These are phyloP conservation scores for Escovopsis weberi DNA, from an alignment of 2,329 filamentous ascomycete genomes.

Conservation along the genomic window DNA sequence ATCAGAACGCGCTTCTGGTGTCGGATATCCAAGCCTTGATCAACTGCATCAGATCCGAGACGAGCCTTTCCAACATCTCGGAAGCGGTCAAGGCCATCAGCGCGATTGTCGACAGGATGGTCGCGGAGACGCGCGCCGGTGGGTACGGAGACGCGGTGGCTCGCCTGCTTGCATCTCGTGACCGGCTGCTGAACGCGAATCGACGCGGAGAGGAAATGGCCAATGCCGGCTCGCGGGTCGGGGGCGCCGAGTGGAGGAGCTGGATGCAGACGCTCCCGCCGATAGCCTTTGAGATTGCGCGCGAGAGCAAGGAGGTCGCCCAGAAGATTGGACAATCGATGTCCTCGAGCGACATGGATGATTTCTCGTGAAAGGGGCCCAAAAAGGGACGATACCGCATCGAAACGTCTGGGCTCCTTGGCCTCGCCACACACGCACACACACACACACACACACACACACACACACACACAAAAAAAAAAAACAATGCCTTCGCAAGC, in stretches of 20 bases:
- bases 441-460: too few species aligned
- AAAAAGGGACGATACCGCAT: too few species aligned
- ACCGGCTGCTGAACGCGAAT: constrained; percentile 49
- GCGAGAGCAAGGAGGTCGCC: constrained; percentile 61
- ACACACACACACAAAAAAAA: constrained; percentile 5
- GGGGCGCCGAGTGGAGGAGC: constrained; percentile 42
- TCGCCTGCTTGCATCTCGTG: constrained; percentile 47
- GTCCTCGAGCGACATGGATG: constrained; percentile 21
- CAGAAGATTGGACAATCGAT: constrained; percentile 27
- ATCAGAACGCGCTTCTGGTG: constrained; percentile 66
- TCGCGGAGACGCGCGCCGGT: constrained; percentile 46
- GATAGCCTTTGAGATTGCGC: constrained; percentile 74
- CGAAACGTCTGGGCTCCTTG: too few species aligned
- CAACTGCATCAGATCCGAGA: constrained; percentile 51
- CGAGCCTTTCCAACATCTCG: constrained; percentile 48
- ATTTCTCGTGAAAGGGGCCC: constrained; percentile 26
- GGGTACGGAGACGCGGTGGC: constrained; percentile 37
- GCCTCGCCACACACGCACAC: too few species aligned
- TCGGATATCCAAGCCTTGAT: constrained; percentile 74
- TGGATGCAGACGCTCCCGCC: constrained; percentile 63
- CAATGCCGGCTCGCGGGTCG: constrained; percentile 29
- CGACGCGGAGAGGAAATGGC: constrained; percentile 46
- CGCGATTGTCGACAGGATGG: constrained; percentile 54
- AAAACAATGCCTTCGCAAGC: too few species aligned
- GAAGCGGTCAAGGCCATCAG: constrained; percentile 59